Conservation (phyloP, 78 protist genomes). For the Ministeria vibrans region DNA sequence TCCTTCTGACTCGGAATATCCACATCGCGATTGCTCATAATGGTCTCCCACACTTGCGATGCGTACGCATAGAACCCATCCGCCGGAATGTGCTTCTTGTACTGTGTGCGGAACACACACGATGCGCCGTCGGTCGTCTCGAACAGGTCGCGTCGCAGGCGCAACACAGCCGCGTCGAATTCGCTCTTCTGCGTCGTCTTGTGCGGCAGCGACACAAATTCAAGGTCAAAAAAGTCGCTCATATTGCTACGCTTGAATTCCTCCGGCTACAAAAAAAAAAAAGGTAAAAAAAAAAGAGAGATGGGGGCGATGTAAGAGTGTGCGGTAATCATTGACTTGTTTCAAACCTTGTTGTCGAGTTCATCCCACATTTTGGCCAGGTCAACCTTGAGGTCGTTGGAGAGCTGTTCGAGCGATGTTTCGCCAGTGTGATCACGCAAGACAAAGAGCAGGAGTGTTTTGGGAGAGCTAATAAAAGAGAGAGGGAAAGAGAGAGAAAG, state of each 20-base stretch:
- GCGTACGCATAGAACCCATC: slow-evolving; percentile 67
- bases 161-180: slow-evolving; percentile 32
- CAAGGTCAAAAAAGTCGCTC: slow-evolving; percentile 68
- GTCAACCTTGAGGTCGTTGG: slow-evolving; percentile 31
- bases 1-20: slow-evolving; percentile 83
- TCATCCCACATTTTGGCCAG: slow-evolving; percentile 66
- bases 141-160: too few relatives aligned
- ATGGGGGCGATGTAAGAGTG: background rate
- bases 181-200: slow-evolving; percentile 22
- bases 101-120: slow-evolving; percentile 40
- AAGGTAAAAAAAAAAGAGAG: background rate
- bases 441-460: slow-evolving; percentile 64
- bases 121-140: background rate
- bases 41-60: slow-evolving; percentile 61
- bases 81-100: slow-evolving; percentile 58
- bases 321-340: too few relatives aligned
- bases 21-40: slow-evolving; percentile 74
- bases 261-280: slow-evolving; percentile 45
- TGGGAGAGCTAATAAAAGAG: slow-evolving; percentile 13
- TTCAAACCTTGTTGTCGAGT: too few relatives aligned
- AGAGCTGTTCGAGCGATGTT: slow-evolving; percentile 43
- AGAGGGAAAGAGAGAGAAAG: too few relatives aligned
- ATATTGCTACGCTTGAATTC: slow-evolving; percentile 17
- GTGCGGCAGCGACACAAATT: slow-evolving; percentile 69
- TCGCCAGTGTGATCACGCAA: slow-evolving; percentile 65